Evolutionary conservation across 768 basidiomycete species (phyloP), one percentile per base, ranked within the genome.

Genomic region (Chiua virens): DNA sequence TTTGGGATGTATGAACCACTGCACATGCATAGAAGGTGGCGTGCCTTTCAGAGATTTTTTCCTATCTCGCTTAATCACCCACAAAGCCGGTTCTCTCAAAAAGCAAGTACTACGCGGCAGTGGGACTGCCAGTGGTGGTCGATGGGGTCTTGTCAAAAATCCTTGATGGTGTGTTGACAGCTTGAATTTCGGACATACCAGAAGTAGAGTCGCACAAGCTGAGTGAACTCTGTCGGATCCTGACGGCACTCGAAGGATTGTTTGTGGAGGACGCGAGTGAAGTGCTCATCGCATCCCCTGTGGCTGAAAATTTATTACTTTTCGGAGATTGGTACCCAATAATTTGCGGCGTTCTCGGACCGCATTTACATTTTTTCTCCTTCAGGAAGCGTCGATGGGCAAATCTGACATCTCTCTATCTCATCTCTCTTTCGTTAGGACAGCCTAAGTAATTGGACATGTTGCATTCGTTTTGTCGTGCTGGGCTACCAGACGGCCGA

Each of bases 251-350:
- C 42, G 94, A 97, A 63, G 87, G 83, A 4, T 65, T 94, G 21
- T 97, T 95, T 61, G 77, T 83, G 23, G 83, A 87, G 50, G 79
- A 83, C 59, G 75, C 76, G 10, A 76, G 75, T 21, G 78, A 85
- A 66, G 87, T 85, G 48, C 44, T 56, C 27, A 56, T 47, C 20
- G 21, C 8, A 42, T 30, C 89, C 91, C 2, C 85, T 83, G 13
- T 98, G 95, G 95, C 76, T 97, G 59, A 96, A 96, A 68, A 96
- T 91, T 68, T 92, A 89, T 18, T 98, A 98, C 68, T 76, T 97
- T 5, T 91, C 91, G 2, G 94, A 97, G 67, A 13, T 67, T 98
- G 76, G 93, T 94, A 53, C 42, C 87, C 76, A 22, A 10, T 27
- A 18, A 37, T 8, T 42, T 25, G 28, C 30, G 15, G n/a, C n/a